Conservation (phyloP, 768 basidiomycete genomes). For the Mycena chlorophos region DNA sequence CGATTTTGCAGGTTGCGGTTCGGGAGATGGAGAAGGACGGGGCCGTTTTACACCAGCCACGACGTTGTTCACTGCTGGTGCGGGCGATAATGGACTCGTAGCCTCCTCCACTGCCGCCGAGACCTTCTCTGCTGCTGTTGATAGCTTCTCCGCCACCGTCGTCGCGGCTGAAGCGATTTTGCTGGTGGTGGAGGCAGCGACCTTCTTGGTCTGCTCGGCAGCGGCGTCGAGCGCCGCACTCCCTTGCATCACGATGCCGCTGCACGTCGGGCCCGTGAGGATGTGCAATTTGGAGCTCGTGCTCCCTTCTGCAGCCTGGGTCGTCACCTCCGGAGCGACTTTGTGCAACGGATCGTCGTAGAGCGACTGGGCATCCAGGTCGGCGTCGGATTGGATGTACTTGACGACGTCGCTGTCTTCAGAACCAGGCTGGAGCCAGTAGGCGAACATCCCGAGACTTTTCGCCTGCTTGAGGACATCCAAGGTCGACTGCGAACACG, state of each 20-base stretch:
- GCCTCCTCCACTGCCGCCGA: not conserved
- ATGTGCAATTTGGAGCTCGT: not conserved
- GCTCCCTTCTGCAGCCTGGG: too few relatives aligned
- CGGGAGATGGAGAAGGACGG: slow-evolving; percentile 8
- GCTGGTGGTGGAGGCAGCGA: too few relatives aligned
- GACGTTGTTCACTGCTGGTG: not conserved
- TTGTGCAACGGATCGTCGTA: slow-evolving; percentile 12
- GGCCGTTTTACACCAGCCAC: slow-evolving; percentile 12
- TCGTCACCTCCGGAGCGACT: not conserved
- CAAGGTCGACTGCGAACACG: slow-evolving; percentile 44
- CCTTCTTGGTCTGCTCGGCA: too few relatives aligned
- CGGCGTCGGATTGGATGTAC: slow-evolving; percentile 48
- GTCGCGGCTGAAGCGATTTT: not conserved
- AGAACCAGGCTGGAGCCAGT: slow-evolving; percentile 72
- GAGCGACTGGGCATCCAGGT: slow-evolving; percentile 7
- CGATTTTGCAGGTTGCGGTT: slow-evolving; percentile 13
- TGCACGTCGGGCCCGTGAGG: too few relatives aligned
- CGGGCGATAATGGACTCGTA: not conserved
- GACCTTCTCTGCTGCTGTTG: not conserved
- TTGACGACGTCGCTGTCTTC: slow-evolving; percentile 45
- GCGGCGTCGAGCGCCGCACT: too few relatives aligned
- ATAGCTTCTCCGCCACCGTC: not conserved
- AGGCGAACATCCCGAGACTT: slow-evolving; percentile 44
- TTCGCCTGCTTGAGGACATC: slow-evolving; percentile 49
- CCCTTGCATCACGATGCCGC: not conserved